Conservation (phyloP, 2,329 filamentous ascomycete genomes). For the Xylariomycetidae sp. region DNA sequence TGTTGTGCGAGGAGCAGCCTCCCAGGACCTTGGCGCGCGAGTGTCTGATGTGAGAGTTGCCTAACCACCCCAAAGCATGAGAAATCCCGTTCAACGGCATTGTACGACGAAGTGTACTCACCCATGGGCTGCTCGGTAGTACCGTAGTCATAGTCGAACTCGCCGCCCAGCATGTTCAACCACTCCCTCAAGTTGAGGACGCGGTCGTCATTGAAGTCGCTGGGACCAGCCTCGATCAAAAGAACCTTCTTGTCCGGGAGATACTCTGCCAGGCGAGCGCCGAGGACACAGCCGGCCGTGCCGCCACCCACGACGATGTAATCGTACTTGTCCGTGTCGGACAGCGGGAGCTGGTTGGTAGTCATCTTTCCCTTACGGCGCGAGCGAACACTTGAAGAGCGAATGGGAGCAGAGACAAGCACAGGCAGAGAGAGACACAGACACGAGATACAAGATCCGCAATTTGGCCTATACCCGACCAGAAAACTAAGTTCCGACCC, state of each 20-base stretch:
- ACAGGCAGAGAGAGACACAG: too few relatives aligned
- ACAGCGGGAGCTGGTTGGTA: slow-evolving; percentile 59
- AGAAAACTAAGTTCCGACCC: too few relatives aligned
- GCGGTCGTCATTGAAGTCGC: slow-evolving; percentile 81
- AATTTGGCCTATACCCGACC: too few relatives aligned
- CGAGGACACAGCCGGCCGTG: slow-evolving; percentile 80
- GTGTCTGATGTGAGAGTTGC: slow-evolving; percentile 88
- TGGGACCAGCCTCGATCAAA: slow-evolving; percentile 82
- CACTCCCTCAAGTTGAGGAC: slow-evolving; percentile 84
- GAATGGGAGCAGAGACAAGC: too few relatives aligned
- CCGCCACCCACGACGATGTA: slow-evolving; percentile 83
- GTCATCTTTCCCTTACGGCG: slow-evolving; percentile 33
- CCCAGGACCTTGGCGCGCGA: slow-evolving; percentile 88
- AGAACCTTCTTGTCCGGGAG: slow-evolving; percentile 76
- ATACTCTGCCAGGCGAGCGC: slow-evolving; percentile 73
- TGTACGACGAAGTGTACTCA: slow-evolving; percentile 30
- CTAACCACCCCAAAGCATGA: slow-evolving; percentile 37
- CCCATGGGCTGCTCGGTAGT: slow-evolving; percentile 83
- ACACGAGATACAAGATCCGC: too few relatives aligned
- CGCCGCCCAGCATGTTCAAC: slow-evolving; percentile 76
- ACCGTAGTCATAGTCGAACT: slow-evolving; percentile 86
- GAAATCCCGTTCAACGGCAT: slow-evolving; percentile 5
- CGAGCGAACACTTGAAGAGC: slow-evolving; percentile 3
- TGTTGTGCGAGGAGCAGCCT: slow-evolving; percentile 91
- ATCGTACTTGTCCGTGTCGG: slow-evolving; percentile 66